These are phyloP conservation scores for Salvia miltiorrhiza DNA, from an alignment of 257 asterid genomes.

Conservation along the genomic window DNA sequence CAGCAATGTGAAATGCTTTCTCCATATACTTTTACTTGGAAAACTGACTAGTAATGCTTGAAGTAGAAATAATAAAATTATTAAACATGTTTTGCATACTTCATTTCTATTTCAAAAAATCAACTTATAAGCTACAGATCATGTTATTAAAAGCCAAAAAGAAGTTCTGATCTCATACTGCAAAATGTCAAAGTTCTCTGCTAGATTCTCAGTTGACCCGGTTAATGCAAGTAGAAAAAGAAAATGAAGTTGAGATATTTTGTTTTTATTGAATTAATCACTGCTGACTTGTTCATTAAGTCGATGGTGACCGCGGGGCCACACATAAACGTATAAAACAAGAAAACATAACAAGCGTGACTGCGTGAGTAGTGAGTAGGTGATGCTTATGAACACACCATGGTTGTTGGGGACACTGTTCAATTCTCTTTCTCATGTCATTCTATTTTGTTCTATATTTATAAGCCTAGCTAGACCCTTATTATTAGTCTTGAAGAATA, in stretches of 20 bases:
- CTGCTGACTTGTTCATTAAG: constrained; percentile 24
- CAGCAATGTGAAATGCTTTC: background rate
- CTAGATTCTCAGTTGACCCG: constrained; percentile 22
- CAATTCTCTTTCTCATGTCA: background rate
- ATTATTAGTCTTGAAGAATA: background rate
- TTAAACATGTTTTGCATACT: background rate
- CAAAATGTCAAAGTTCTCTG: constrained; percentile 30
- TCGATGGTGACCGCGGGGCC: constrained; percentile 34
- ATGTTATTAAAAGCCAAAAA: background rate
- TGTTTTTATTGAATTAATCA: constrained; percentile 13
- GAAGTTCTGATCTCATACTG: background rate
- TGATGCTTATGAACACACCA: background rate
- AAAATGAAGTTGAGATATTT: background rate
- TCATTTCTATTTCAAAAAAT: background rate
- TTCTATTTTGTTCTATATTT: background rate
- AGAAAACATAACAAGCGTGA: constrained; percentile 19
- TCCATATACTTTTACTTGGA: background rate
- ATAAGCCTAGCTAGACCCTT: background rate
- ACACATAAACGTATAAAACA: constrained; percentile 16
- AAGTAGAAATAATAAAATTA: background rate
- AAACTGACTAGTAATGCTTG: background rate
- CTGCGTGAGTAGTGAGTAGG: constrained; percentile 9
- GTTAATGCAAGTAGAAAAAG: background rate
- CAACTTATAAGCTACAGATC: background rate
- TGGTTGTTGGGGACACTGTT: constrained; percentile 10